A percentile compares a stretch with the other conserved stretches of the same genome.
phyloP scores from a whole-genome alignment of 352 stramenopile genomes.

The Albugo laibachii region DNA sequence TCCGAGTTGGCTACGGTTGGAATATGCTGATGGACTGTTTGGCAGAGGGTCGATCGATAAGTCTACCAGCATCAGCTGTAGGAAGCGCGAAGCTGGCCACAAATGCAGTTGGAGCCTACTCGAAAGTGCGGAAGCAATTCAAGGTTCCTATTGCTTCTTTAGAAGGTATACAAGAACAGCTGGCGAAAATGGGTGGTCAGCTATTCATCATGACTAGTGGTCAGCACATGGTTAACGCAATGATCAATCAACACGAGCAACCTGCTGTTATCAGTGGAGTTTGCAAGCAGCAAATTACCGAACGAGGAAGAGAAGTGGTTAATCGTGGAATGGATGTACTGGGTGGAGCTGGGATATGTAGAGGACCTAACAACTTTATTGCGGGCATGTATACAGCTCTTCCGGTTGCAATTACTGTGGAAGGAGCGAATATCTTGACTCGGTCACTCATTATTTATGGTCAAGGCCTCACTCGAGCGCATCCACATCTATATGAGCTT shows the following conservation, averaged over 20 bases:
- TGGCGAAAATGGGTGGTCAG: conserved; percentile 85
- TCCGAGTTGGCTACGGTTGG: conserved; percentile 92
- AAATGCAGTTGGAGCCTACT: conserved; percentile 89
- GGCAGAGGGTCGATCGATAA: conserved; percentile 92
- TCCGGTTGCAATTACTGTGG: conserved; percentile 94
- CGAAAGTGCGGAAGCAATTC: conserved; percentile 96
- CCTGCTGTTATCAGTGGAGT: conserved; percentile 95
- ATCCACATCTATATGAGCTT: conserved; percentile 95
- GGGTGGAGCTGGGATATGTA: conserved; percentile 92
- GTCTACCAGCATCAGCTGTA: conserved; percentile 87
- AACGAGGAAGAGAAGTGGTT: conserved; percentile 87
- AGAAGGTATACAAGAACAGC: conserved; percentile 94
- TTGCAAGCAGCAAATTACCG: conserved; percentile 98
- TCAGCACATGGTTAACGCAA: conserved; percentile 95
- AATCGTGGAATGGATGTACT: conserved; percentile 96
- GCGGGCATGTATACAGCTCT: conserved; percentile 91
- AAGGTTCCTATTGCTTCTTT: conserved; percentile 96
- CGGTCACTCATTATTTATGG: conserved; percentile 95
- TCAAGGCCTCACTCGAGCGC: conserved; percentile 92
- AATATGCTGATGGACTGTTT: conserved; percentile 99
- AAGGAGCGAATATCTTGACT: conserved; percentile 96
- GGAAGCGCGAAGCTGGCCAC: conserved; percentile 81
- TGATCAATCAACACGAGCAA: conserved; percentile 98
- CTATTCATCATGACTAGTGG: conserved; percentile 89
- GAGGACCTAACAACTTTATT: conserved; percentile 92